phyloP scores from a whole-genome alignment of 768 basidiomycete species.

The Infundibulicybe gibba region DNA sequence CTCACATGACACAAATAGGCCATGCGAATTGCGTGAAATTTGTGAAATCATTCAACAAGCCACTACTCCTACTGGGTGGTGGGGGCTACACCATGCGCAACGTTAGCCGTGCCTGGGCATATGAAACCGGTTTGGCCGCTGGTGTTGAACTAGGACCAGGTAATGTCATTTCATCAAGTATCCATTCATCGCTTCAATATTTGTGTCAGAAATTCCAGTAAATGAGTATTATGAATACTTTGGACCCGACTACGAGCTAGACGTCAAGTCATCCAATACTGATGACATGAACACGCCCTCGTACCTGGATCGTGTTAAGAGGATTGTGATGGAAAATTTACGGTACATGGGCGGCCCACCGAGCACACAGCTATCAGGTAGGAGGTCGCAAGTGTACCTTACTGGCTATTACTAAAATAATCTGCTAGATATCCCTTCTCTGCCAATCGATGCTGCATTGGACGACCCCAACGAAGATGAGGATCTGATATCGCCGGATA shows the following conservation, averaged over 20 bases:
- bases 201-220: constrained; percentile 73
- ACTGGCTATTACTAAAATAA: neutral
- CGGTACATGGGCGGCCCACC: constrained; percentile 86
- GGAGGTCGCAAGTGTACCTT: constrained; percentile 8
- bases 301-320: constrained; percentile 91
- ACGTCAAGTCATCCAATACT: constrained; percentile 92
- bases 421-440: constrained; percentile 69
- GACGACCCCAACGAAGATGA: constrained; percentile 83
- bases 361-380: constrained; percentile 88
- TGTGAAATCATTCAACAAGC: constrained; percentile 94
- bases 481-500: constrained; percentile 74
- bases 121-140: constrained; percentile 96
- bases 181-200: neutral
- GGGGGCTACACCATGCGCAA: constrained; percentile 99
- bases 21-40: constrained; percentile 98
- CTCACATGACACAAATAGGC: constrained; percentile 38
- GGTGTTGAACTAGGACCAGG: constrained; percentile 89
- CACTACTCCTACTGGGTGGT: constrained; percentile 90
- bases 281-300: constrained; percentile 93
- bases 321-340: constrained; percentile 89
- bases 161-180: constrained; percentile 23
- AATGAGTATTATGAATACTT: constrained; percentile 99
- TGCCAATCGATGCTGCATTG: constrained; percentile 81
- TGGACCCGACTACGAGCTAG: constrained; percentile 94
- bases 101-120: constrained; percentile 96